phyloP scores from a whole-genome alignment of 805 yeast species.

The Teunomyces funiuensis region DNA sequence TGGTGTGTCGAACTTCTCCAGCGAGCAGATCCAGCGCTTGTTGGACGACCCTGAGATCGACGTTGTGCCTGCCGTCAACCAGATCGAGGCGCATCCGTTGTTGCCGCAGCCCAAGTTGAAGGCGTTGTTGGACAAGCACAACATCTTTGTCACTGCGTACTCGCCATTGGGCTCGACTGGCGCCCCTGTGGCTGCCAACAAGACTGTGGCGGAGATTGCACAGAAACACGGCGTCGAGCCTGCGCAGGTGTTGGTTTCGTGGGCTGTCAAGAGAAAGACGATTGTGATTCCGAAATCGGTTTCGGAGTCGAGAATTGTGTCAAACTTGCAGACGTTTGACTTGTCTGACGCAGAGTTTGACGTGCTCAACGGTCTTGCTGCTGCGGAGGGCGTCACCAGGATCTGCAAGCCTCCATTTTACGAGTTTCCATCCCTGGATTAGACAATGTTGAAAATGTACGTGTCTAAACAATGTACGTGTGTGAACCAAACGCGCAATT shows the following conservation, averaged over 20 bases:
- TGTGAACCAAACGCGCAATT: too few species aligned
- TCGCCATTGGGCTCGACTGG: slow-evolving; percentile 70
- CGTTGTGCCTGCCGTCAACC: slow-evolving; percentile 67
- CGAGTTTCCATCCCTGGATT: slow-evolving; percentile 14
- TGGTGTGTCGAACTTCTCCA: slow-evolving; percentile 76
- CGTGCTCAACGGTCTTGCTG: slow-evolving; percentile 30
- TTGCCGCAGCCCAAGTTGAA: slow-evolving; percentile 63
- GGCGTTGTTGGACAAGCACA: slow-evolving; percentile 50
- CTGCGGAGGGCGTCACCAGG: slow-evolving; percentile 33
- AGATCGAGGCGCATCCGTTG: slow-evolving; percentile 75
- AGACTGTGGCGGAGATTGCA: slow-evolving; percentile 43
- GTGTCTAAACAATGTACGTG: background rate
- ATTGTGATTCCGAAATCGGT: slow-evolving; percentile 46
- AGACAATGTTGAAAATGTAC: background rate
- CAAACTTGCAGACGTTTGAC: slow-evolving; percentile 36
- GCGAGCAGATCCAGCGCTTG: slow-evolving; percentile 50
- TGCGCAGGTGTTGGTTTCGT: slow-evolving; percentile 54
- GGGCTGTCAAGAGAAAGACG: slow-evolving; percentile 59
- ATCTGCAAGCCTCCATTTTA: slow-evolving; percentile 24
- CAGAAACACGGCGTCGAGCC: slow-evolving; percentile 42
- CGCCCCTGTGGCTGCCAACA: slow-evolving; percentile 52
- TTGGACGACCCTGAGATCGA: slow-evolving; percentile 48
- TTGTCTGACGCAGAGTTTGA: slow-evolving; percentile 39
- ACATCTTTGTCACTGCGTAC: slow-evolving; percentile 67
- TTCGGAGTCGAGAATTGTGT: slow-evolving; percentile 34